phyloP scores from a whole-genome alignment of 2,329 filamentous ascomycete genomes.

The Exserohilum turcica region DNA sequence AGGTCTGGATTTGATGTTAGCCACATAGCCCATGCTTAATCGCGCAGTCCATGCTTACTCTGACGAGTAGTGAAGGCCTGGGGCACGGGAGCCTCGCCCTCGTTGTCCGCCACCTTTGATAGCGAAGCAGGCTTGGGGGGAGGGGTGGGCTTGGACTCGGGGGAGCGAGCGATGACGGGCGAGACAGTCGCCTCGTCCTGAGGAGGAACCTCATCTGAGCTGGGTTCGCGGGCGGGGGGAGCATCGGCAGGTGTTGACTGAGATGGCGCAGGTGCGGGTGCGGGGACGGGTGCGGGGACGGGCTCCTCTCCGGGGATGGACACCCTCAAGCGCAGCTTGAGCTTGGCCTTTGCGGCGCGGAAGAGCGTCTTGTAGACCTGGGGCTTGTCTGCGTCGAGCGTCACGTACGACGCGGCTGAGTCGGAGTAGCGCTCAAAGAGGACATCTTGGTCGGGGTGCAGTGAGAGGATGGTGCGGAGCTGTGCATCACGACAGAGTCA shows the following conservation, averaged over 20 bases:
- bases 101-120: slow-evolving; percentile 23
- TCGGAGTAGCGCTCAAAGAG: slow-evolving; percentile 94
- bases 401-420: slow-evolving; percentile 80
- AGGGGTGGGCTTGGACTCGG: slow-evolving; percentile 22
- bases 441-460: slow-evolving; percentile 66
- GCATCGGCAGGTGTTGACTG: slow-evolving; percentile 16
- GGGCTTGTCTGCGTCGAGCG: slow-evolving; percentile 75
- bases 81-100: slow-evolving; percentile 50
- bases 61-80: slow-evolving; percentile 46
- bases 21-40: not conserved
- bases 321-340: slow-evolving; percentile 89
- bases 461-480: slow-evolving; percentile 69
- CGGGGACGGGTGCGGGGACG: slow-evolving; percentile 21
- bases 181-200: slow-evolving; percentile 26
- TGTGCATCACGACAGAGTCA: slow-evolving; percentile 23
- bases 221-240: slow-evolving; percentile 33
- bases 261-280: slow-evolving; percentile 20
- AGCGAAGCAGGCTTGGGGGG: slow-evolving; percentile 32
- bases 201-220: slow-evolving; percentile 34
- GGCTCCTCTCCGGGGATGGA: slow-evolving; percentile 61
- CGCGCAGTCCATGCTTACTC: slow-evolving; percentile 29
- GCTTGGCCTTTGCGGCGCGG: slow-evolving; percentile 95
- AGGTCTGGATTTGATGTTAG: slow-evolving; percentile 31
- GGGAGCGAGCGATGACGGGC: slow-evolving; percentile 40
- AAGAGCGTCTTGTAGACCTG: slow-evolving; percentile 96